Percentiles rank a stretch among this genome's conserved stretches.
phyloP scores from a whole-genome alignment of 257 asterid species.

The Nicotiana tomentosiformis region DNA sequence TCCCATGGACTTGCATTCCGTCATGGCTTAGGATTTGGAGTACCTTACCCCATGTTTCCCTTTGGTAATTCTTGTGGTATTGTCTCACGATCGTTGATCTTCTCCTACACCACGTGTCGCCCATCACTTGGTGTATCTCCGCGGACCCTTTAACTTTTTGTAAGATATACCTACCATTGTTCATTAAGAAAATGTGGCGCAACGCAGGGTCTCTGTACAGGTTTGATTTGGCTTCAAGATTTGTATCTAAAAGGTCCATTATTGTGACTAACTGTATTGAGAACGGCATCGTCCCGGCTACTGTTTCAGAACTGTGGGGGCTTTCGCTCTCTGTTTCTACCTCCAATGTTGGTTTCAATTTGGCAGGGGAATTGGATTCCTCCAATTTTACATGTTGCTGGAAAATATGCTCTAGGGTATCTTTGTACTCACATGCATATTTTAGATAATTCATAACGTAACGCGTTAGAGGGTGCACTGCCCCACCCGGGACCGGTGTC shows the following conservation, averaged over 20 bases:
- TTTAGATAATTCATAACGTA: slow-evolving; percentile 78
- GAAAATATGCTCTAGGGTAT: slow-evolving; percentile 50
- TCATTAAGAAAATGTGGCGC: slow-evolving; percentile 62
- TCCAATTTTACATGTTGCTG: slow-evolving; percentile 24
- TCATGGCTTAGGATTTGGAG: slow-evolving; percentile 59
- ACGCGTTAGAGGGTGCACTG: slow-evolving; percentile 88
- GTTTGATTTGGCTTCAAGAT: slow-evolving; percentile 48
- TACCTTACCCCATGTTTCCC: slow-evolving; percentile 78
- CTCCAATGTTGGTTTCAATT: neutral
- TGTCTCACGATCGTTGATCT: slow-evolving; percentile 70
- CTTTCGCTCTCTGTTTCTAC: slow-evolving; percentile 36
- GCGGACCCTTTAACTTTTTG: slow-evolving; percentile 71
- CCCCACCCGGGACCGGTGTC: slow-evolving; percentile 76
- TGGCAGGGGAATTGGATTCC: neutral
- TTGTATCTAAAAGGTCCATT: slow-evolving; percentile 59
- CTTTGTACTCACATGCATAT: slow-evolving; percentile 63
- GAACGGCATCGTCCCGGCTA: slow-evolving; percentile 34
- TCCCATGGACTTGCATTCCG: slow-evolving; percentile 45
- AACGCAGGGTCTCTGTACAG: slow-evolving; percentile 59
- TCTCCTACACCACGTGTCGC: slow-evolving; percentile 72
- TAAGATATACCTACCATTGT: slow-evolving; percentile 72
- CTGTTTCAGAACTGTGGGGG: slow-evolving; percentile 27
- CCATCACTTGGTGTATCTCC: slow-evolving; percentile 63
- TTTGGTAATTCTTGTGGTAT: slow-evolving; percentile 74
- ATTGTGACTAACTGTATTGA: slow-evolving; percentile 42